Evolutionary conservation across 345 rosid genomes (phyloP).

Genomic region (Citrus inodora): DNA sequence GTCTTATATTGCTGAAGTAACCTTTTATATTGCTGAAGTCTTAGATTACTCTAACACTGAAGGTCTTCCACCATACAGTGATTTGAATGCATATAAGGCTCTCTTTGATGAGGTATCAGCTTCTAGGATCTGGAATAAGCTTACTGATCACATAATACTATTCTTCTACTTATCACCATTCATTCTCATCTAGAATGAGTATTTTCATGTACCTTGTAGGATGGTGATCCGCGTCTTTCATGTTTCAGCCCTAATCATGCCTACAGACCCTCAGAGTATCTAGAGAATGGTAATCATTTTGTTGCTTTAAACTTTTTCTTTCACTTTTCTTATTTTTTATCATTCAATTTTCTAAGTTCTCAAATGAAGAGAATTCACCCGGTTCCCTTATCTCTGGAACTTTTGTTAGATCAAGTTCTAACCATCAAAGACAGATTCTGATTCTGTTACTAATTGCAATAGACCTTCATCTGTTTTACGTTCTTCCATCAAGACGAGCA

Average conservation of each 20-base stretch:
- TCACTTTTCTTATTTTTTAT: neutral
- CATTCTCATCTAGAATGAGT: no score
- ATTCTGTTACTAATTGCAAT: neutral
- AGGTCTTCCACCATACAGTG: conserved; percentile 85
- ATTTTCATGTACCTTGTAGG: no score
- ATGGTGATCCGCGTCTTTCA: no score
- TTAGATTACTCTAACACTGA: conserved; percentile 75
- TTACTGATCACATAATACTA: neutral
- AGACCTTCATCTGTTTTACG: neutral
- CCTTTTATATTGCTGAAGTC: conserved; percentile 80
- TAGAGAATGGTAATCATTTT: conserved; percentile 61
- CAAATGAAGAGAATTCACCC: neutral
- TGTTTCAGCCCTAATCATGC: conserved; percentile 58
- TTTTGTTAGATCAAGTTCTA: neutral
- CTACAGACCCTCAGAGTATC: conserved; percentile 91
- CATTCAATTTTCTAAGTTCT: neutral
- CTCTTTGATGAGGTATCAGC: conserved; percentile 36
- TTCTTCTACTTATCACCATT: neutral
- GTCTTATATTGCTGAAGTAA: no score
- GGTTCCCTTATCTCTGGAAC: neutral
- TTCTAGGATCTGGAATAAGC: conserved; percentile 2
- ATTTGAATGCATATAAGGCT: conserved; percentile 70
- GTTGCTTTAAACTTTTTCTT: neutral
- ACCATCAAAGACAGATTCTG: neutral
- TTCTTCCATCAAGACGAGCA: neutral